Base-by-base conservation (phyloP, 1,284 basidiomycete species). In the Leccinum fallax region DNA sequence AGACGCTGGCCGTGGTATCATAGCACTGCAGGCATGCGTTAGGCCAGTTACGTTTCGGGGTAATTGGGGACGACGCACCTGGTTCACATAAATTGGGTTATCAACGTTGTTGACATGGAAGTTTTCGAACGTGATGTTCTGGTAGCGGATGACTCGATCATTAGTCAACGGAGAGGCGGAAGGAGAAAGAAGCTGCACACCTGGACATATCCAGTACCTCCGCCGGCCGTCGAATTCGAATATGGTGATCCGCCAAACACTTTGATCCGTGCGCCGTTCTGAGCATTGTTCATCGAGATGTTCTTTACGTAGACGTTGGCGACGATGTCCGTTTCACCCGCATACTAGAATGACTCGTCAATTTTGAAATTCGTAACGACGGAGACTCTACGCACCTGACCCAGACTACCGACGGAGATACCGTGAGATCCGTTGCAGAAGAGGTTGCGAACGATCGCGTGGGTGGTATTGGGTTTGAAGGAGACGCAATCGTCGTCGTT, bases 221-320 rank as follows among this genome's bases (percentile, higher is more conserved):
- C 77, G 43, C 78, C 78, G 15, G 71, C 61, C 2, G 56, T 64
- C 32, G 65, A 71, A 38, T 66, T 57, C 4, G 62, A 46, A 48
- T 71, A 43, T 0, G 63, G 63, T 19, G 69, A 70, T 8, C 74
- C 76, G 0, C 64, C 67, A 65, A 78, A 84, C 2, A 80, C 78
- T 69, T 85, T 84, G 75, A 84, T 84, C 38, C 81, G 79, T 0
- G 82, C 81, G 1, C 80, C 82, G 63, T 84, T 82, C 58, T 82
- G 73, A 4, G 80, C 79, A 61, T 83, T 82, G 24, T 76, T 72
- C 78, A 84, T 83, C 8, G 72, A 73, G 64, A 84, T 75, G 64
- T 84, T 80, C 16, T 69, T 73, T 36, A 79, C 78, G 24, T 72
- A 72, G 58, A 85, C 70, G 69, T 84, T 79, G 53, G 78, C 73